Base-by-base conservation (phyloP, 2,329 filamentous ascomycete genomes). In the Aotearoamyces nothofagi region DNA sequence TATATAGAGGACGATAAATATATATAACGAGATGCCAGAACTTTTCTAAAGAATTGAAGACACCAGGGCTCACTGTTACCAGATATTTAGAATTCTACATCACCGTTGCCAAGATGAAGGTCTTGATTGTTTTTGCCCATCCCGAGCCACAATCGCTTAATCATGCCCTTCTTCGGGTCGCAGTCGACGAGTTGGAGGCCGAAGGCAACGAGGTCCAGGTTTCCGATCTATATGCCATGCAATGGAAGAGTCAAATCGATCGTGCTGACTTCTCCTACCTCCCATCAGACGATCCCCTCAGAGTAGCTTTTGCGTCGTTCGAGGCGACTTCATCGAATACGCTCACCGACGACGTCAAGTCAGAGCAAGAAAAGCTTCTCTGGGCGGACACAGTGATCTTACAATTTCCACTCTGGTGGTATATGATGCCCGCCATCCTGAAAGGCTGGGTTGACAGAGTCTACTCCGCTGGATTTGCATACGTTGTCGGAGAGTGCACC, bases 381-480 rank as follows among this genome's bases (percentile, higher is more conserved):
- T 33, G 32, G 32, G 27, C 29, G 11, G 32, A 33, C 15, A 17
- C 20, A 4, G 22, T 33, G 9, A 32, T 33, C 12, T 15, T 33
- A 6, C 29, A 31, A 6, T 31, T 32, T 19, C 32, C 32, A 15
- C 19, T 33, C 9, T 33, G 29, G 32, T 32, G 28, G 29, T 33
- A 22, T 28, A 26, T 3, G 3, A 31, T 33, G 32, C 27, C 32
- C n/a, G 29, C 32, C 10, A 33, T 32, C 17, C 11, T 33, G 15
- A 31, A 31, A 15, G 27, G 32, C 6, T 33, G 32, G 32, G n/a
- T 33, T 4, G 28, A 33, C 6, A 32, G 32, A 15, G 32, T 31
- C 12, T 32, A 15, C 20, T 23, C 32, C n/a, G 10, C 10, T 11
- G 29, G 20, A 5, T 33, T 33, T 27, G 29, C 3, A 26, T 24